These are phyloP conservation scores for Viridothelium virens DNA, from an alignment of 495 filamentous ascomycete genomes.

Conservation along the genomic window DNA sequence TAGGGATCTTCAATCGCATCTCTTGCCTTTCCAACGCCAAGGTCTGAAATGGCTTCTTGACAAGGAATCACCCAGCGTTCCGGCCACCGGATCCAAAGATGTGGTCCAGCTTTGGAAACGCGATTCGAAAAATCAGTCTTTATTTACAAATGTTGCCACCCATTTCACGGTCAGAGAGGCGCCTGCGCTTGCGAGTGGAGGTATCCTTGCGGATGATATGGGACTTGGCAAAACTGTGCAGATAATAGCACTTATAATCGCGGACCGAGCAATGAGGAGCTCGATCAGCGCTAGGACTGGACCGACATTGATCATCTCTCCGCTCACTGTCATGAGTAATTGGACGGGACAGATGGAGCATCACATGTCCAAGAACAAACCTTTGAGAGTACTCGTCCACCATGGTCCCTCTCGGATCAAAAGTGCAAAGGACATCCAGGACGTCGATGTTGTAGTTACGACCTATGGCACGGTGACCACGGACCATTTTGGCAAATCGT, in stretches of 20 bases:
- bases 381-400: constrained; percentile 63
- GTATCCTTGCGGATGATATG: constrained; percentile 91
- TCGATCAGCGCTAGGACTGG: constrained; percentile 34
- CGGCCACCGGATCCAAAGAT: constrained; percentile 51
- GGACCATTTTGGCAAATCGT: constrained; percentile 23
- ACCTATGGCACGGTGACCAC: constrained; percentile 56
- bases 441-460: constrained; percentile 71
- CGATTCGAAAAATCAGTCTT: constrained; percentile 34
- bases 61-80: constrained; percentile 64
- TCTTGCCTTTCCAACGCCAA: constrained; percentile 77
- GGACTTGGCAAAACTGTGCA: constrained; percentile 89
- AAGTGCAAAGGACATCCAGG: constrained; percentile 45
- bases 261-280: constrained; percentile 36
- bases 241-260: constrained; percentile 71
- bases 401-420: constrained; percentile 58
- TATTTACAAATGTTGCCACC: constrained; percentile 70
- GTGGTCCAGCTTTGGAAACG: constrained; percentile 78
- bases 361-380: constrained; percentile 55
- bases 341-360: constrained; percentile 76
- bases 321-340: constrained; percentile 85
- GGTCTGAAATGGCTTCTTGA: constrained; percentile 76
- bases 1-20: constrained; percentile 48
- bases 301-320: constrained; percentile 72
- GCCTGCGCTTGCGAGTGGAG: constrained; percentile 66
- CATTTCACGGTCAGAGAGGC: constrained; percentile 51